Evolutionary conservation across 2,329 filamentous ascomycete genomes (phyloP).

Genomic region (Calonectria crousiana): DNA sequence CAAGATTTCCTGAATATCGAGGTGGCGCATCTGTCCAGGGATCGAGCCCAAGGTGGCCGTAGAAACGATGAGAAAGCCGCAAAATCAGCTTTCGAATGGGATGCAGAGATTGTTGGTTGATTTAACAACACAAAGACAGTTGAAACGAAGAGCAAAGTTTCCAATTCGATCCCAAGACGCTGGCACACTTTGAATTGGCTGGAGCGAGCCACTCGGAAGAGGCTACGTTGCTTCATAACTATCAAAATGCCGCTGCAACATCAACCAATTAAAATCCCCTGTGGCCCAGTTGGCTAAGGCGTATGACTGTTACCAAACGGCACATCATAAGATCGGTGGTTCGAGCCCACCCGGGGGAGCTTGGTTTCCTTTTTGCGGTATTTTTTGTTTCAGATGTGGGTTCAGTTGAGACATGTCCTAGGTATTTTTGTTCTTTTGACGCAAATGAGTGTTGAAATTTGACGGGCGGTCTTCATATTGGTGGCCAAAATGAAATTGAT

Average conservation of each 20-base stretch:
- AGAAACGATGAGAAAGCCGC: background rate
- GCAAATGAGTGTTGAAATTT: background rate
- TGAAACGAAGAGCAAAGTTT: background rate
- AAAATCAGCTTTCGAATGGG: background rate
- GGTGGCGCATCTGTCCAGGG: too few species aligned
- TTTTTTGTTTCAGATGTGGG: background rate
- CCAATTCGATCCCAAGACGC: background rate
- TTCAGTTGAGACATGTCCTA: background rate
- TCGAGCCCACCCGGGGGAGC: constrained; percentile 23
- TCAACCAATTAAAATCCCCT: constrained; percentile 27
- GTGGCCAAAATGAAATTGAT: background rate
- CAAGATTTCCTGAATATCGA: too few species aligned
- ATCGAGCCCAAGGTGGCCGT: too few species aligned
- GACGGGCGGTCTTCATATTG: too few species aligned
- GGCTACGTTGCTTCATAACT: background rate
- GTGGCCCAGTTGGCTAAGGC: constrained; percentile 68
- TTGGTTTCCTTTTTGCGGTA: background rate
- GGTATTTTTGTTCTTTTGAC: background rate
- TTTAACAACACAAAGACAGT: background rate
- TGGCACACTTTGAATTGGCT: background rate
- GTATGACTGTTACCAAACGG: constrained; percentile 65
- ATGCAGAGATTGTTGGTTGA: background rate
- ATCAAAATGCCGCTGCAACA: background rate
- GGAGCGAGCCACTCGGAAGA: background rate
- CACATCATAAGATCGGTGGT: constrained; percentile 22